phyloP scores from a whole-genome alignment of 2,329 filamentous ascomycete genomes.

The Aureobasidium sp. region DNA sequence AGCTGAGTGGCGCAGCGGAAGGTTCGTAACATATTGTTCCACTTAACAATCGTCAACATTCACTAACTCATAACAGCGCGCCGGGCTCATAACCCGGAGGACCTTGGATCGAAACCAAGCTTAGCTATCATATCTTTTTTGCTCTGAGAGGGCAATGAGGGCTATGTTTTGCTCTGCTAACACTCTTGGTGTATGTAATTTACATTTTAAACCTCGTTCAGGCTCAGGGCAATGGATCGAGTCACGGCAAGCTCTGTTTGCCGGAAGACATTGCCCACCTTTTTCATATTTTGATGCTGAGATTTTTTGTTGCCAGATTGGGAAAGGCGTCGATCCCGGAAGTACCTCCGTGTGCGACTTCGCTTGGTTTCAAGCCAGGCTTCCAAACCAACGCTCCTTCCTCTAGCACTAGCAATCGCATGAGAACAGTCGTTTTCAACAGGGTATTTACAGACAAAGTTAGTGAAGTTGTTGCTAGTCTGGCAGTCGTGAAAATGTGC shows the following conservation, averaged over 20 bases:
- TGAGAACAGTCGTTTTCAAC: neutral
- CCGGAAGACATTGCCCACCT: neutral
- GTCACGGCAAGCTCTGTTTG: neutral
- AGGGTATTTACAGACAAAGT: neutral
- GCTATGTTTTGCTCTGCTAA: neutral
- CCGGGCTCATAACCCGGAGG: slow-evolving; percentile 21
- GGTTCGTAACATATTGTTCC: neutral
- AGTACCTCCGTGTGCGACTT: neutral
- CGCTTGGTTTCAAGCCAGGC: neutral
- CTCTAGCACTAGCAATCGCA: neutral
- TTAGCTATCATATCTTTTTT: slow-evolving; percentile 15
- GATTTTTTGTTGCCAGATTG: neutral
- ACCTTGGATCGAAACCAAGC: slow-evolving; percentile 18
- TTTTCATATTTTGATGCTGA: neutral
- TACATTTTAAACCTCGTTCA: neutral
- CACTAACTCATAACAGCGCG: slow-evolving; percentile 12
- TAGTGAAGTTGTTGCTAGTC: too few species aligned
- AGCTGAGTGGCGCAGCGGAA: slow-evolving; percentile 18
- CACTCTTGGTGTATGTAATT: neutral
- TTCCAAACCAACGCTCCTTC: neutral
- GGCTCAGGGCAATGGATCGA: neutral
- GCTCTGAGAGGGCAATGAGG: neutral
- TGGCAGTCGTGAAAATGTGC: neutral
- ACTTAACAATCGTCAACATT: neutral
- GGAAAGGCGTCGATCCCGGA: neutral